A percentile compares a stretch with the other conserved stretches of the same genome.
phyloP scores from a whole-genome alignment of 2,329 filamentous ascomycete genomes.

The Xylaria sp. region DNA sequence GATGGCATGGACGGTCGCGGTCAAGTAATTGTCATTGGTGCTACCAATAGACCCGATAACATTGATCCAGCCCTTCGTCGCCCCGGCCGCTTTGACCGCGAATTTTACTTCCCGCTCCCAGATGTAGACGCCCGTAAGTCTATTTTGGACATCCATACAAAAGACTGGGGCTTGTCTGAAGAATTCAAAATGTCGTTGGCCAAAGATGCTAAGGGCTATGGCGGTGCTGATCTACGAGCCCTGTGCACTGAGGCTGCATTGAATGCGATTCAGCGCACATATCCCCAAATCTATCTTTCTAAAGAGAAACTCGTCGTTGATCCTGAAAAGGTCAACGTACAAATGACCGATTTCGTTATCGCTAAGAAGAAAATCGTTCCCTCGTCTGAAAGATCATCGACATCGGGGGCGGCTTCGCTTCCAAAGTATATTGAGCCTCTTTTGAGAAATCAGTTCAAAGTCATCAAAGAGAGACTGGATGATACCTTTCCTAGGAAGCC shows the following conservation, averaged over 20 bases:
- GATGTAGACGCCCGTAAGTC: constrained; percentile 78
- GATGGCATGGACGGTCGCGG: constrained; percentile 98
- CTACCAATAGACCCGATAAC: constrained; percentile 96
- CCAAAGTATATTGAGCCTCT: constrained; percentile 82
- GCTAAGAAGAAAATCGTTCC: constrained; percentile 96
- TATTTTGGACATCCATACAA: constrained; percentile 95
- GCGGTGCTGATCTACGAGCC: constrained; percentile 91
- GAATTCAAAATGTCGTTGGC: constrained; percentile 84
- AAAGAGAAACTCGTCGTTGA: constrained; percentile 90
- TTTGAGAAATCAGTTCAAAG: constrained; percentile 71
- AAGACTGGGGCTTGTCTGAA: constrained; percentile 84
- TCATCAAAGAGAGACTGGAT: constrained; percentile 73
- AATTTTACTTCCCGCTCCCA: constrained; percentile 97
- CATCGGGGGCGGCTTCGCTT: constrained; percentile 81
- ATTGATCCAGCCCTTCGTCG: constrained; percentile 94
- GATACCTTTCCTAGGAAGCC: constrained; percentile 83
- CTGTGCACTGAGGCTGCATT: constrained; percentile 95
- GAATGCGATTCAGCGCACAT: constrained; percentile 93
- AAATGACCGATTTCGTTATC: constrained; percentile 95
- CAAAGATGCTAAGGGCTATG: constrained; percentile 92
- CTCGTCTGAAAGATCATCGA: constrained; percentile 88
- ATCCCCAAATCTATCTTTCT: constrained; percentile 93
- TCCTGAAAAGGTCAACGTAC: constrained; percentile 80
- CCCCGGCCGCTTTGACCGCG: constrained; percentile 92
- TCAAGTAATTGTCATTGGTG: constrained; percentile 97